Evolutionary conservation across 2,329 filamentous ascomycete species (phyloP).

Genomic region (Beauveria medogensis): DNA sequence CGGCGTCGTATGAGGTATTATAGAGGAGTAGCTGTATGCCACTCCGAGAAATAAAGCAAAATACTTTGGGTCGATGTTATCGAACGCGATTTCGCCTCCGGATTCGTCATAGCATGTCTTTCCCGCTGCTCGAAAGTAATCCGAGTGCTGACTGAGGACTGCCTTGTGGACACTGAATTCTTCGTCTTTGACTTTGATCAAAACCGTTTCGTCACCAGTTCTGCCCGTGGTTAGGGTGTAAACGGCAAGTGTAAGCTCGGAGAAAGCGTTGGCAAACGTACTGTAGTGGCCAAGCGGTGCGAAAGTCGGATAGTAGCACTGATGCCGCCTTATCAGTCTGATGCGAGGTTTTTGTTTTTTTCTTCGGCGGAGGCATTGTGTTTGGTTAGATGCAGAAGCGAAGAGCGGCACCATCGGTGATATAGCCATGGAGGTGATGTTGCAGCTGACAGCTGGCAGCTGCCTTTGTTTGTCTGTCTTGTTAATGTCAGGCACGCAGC

Average conservation of each 20-base stretch:
- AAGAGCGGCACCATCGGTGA: not conserved
- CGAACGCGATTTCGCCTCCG: conserved; percentile 21
- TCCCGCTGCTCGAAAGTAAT: conserved; percentile 26
- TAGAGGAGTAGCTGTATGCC: conserved; percentile 26
- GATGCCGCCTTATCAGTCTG: conserved; percentile 16
- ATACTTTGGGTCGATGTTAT: conserved; percentile 26
- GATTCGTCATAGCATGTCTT: conserved; percentile 21
- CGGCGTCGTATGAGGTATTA: conserved; percentile 22
- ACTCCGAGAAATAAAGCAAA: conserved; percentile 27
- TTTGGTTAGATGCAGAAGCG: conserved; percentile 2
- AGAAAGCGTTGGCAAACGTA: conserved; percentile 15
- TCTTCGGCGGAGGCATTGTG: conserved; percentile 20
- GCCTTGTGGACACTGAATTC: conserved; percentile 22
- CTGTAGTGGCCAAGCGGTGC: conserved; percentile 28
- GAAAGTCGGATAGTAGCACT: conserved; percentile 22
- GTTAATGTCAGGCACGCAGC: not conserved
- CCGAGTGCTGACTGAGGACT: conserved; percentile 24
- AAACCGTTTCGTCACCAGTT: conserved; percentile 22
- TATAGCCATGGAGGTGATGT: not conserved
- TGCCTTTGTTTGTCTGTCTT: not conserved
- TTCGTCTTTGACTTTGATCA: conserved; percentile 23
- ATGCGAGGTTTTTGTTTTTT: conserved; percentile 17
- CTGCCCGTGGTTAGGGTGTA: conserved; percentile 12
- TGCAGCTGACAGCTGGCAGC: conserved; percentile 5
- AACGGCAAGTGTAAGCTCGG: not conserved